Evolutionary conservation across 2,329 filamentous ascomycete species (phyloP).

Genomic region (Nemania sp.): DNA sequence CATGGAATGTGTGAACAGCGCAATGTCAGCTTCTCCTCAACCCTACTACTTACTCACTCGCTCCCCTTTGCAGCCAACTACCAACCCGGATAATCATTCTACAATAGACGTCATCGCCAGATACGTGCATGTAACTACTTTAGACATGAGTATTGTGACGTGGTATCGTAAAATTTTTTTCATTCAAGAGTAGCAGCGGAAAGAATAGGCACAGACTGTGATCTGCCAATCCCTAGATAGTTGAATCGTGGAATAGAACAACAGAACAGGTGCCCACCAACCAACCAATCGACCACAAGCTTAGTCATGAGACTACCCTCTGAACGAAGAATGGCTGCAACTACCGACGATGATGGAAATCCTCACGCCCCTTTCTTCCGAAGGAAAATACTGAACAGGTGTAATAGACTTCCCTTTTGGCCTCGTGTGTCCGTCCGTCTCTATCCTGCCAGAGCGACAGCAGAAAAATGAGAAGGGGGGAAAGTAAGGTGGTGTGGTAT

Average conservation of each 20-base stretch:
- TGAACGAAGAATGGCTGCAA: constrained; percentile 12
- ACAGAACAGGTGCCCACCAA: neutral
- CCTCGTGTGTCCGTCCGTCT: constrained; percentile 3
- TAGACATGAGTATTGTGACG: neutral
- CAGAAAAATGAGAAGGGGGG: constrained; percentile 4
- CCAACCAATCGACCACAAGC: neutral
- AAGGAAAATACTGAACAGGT: constrained; percentile 15
- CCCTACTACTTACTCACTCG: no score
- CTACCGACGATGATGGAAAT: constrained; percentile 14
- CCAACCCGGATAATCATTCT: neutral
- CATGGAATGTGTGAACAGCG: no score
- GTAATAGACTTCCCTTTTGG: constrained; percentile 22
- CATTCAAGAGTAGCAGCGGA: constrained; percentile 11
- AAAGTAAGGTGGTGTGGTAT: constrained; percentile 1
- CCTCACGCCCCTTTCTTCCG: neutral
- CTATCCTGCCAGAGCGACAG: constrained; percentile 12
- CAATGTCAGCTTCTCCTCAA: no score
- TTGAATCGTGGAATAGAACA: neutral
- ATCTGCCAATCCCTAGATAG: constrained; percentile 9
- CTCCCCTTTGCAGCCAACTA: neutral
- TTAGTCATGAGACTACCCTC: constrained; percentile 13
- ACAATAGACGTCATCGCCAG: neutral
- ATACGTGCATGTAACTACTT: neutral
- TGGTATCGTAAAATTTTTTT: constrained; percentile 21
- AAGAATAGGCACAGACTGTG: neutral